Evolutionary conservation across 257 asterid species (phyloP).

Genomic region (Striga asiatica): DNA sequence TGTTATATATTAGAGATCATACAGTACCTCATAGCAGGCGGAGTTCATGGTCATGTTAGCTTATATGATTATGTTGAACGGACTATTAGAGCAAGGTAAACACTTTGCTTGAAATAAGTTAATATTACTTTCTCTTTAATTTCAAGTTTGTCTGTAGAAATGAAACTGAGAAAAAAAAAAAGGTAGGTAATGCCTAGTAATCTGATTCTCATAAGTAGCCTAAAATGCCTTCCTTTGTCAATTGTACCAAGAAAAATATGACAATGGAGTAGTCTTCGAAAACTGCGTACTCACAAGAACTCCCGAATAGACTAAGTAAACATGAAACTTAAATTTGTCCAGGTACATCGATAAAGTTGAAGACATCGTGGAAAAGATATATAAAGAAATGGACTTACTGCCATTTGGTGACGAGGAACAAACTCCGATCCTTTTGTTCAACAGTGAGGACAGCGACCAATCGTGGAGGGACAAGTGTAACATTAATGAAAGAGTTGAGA

Average conservation of each 20-base stretch:
- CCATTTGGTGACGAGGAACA: constrained; percentile 86
- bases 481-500: constrained; percentile 36
- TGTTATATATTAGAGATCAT: constrained; percentile 78
- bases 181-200: background rate
- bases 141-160: background rate
- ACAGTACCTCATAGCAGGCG: constrained; percentile 86
- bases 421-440: constrained; percentile 40
- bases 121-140: background rate
- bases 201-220: background rate
- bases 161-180: background rate
- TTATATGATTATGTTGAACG: constrained; percentile 74
- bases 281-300: too few relatives aligned
- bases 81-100: constrained; percentile 71
- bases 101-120: background rate
- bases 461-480: constrained; percentile 62
- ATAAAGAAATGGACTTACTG: constrained; percentile 61
- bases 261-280: too few relatives aligned
- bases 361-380: constrained; percentile 50
- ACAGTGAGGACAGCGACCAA: constrained; percentile 91
- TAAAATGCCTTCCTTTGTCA: too few relatives aligned
- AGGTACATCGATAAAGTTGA: constrained; percentile 55
- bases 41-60: constrained; percentile 71
- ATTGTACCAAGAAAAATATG: too few relatives aligned
- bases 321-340: constrained; percentile 4
- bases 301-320: background rate